phyloP scores from a whole-genome alignment of 2,329 filamentous ascomycete genomes.

The Aspergillus aculeatus region DNA sequence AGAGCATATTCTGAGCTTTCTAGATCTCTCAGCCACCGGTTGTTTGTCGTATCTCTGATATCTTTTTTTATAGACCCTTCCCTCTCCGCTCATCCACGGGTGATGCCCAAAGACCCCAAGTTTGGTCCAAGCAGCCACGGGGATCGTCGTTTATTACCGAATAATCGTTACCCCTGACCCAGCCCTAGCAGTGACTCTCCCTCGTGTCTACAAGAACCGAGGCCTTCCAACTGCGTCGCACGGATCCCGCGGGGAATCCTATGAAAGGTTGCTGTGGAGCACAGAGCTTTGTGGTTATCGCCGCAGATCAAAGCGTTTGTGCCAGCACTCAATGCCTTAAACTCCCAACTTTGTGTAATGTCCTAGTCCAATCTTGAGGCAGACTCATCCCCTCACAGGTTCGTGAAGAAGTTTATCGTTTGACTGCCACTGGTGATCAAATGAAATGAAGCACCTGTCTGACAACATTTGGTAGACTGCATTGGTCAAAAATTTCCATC shows the following conservation, averaged over 20 bases:
- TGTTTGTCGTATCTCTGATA: background rate
- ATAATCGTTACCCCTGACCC: constrained; percentile 21
- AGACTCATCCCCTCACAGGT: background rate
- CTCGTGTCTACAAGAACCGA: constrained; percentile 17
- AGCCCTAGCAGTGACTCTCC: constrained; percentile 6
- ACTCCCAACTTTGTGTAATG: constrained; percentile 4
- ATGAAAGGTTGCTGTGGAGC: constrained; percentile 13
- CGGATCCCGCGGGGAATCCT: constrained; percentile 28
- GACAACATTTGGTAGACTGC: background rate
- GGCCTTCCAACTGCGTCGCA: constrained; percentile 22
- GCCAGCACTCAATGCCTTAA: constrained; percentile 9
- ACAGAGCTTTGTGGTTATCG: constrained; percentile 4
- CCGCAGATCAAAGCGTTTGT: constrained; percentile 2
- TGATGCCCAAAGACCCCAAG: constrained; percentile 14
- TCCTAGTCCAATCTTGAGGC: background rate
- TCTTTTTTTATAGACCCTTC: background rate
- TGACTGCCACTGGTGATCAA: background rate
- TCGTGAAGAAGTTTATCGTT: background rate
- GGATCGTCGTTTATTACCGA: constrained; percentile 15
- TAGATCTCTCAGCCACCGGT: background rate
- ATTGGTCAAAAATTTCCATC: background rate
- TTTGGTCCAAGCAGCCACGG: constrained; percentile 11
- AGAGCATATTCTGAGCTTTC: background rate
- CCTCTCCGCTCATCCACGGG: background rate
- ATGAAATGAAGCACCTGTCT: background rate